phyloP scores from a whole-genome alignment of 352 stramenopile species.

The Globisporangium ultimum region DNA sequence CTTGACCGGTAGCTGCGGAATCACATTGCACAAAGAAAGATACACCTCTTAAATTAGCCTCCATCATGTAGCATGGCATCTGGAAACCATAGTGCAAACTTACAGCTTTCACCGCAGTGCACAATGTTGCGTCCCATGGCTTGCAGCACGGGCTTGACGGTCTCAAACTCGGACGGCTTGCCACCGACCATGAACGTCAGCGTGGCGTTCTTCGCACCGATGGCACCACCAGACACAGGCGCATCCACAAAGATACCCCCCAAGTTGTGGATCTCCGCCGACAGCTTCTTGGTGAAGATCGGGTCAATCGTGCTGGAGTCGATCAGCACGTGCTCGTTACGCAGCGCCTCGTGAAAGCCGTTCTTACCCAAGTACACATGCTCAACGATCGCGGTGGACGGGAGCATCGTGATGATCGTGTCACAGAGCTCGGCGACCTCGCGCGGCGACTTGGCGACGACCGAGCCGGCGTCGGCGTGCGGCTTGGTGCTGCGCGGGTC shows the following conservation, averaged over 20 bases:
- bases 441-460: conserved; percentile 45
- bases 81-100: conserved; percentile 18
- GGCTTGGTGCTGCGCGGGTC: conserved; percentile 43
- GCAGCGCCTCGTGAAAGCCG: conserved; percentile 68
- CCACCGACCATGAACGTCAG: conserved; percentile 98
- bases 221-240: conserved; percentile 95
- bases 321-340: conserved; percentile 85
- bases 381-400: conserved; percentile 88
- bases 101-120: conserved; percentile 90
- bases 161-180: conserved; percentile 50
- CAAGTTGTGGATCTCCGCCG: conserved; percentile 45
- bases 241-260: conserved; percentile 90
- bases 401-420: conserved; percentile 95
- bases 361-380: conserved; percentile 67
- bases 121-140: conserved; percentile 95
- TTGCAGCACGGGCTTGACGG: conserved; percentile 79
- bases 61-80: too few relatives aligned
- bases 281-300: conserved; percentile 88
- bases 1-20: conserved; percentile 58
- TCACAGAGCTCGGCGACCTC: conserved; percentile 77
- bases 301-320: conserved; percentile 96
- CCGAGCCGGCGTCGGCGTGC: conserved; percentile 50
- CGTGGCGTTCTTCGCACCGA: conserved; percentile 92
- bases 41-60: too few relatives aligned
- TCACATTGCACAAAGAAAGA: neutral